Percentiles rank a stretch among this genome's conserved stretches.
Conservation (phyloP, 139 green algal genomes). For the Volvox africanus region DNA sequence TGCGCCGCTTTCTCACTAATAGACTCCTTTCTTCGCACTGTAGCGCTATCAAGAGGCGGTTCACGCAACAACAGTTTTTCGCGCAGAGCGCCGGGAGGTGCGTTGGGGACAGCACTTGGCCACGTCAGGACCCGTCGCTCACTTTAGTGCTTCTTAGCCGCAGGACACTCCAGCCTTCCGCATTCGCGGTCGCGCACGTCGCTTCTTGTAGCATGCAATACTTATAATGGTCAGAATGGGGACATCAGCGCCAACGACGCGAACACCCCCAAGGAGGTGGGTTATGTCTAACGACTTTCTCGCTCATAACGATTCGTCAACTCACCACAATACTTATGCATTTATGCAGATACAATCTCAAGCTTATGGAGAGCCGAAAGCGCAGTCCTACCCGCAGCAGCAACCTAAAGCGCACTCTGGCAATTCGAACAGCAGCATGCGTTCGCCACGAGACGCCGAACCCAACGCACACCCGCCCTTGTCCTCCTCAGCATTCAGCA, state of each 20-base stretch:
- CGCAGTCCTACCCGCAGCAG: not conserved
- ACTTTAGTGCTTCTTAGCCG: not conserved
- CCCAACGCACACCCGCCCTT: not conserved
- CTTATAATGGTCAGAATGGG: not conserved
- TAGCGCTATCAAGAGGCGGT: not conserved
- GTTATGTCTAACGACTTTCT: not conserved
- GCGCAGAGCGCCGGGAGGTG: slow-evolving; percentile 1
- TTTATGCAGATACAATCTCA: not conserved
- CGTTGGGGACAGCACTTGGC: not conserved
- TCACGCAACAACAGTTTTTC: slow-evolving; percentile 29
- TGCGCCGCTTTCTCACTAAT: not conserved
- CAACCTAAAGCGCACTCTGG: not conserved
- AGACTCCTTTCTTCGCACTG: not conserved
- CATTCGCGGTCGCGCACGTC: slow-evolving; percentile 18
- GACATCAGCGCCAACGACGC: slow-evolving; percentile 14
- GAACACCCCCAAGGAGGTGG: not conserved
- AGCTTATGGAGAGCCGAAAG: not conserved
- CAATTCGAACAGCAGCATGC: not conserved
- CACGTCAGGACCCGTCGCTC: slow-evolving; percentile 24
- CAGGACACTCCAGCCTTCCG: not conserved
- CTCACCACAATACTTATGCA: not conserved
- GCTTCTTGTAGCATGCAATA: slow-evolving; percentile 20
- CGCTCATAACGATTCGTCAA: not conserved
- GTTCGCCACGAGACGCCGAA: not conserved
- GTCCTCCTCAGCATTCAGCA: not conserved